Evolutionary conservation across 768 basidiomycete species (phyloP), one percentile per base, ranked within the genome.

Genomic region (Macrolepiota dolichaula): DNA sequence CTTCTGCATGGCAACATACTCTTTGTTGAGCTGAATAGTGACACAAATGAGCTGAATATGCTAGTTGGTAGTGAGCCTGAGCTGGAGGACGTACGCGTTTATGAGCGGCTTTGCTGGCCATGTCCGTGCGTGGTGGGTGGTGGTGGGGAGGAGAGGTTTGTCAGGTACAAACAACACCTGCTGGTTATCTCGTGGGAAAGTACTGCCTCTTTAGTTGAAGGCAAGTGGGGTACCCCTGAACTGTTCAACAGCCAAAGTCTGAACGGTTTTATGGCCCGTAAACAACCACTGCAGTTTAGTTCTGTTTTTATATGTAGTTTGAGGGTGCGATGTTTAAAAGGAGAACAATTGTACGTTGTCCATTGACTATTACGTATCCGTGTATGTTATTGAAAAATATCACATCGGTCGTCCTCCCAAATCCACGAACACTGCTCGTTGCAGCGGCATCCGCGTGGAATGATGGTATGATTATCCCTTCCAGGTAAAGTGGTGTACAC

Each of bases 1-100:
- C 70, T 78, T 89, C 76, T 96, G 94, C 92, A 98, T 96, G 52
- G 84, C 79, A 68, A 91, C 85, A 76, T 89, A 95, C 79, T 98
- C 96, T 76, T 96, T 94, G 37, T 81, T 78, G 63, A 93, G 84
- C 91, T 92, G 71, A 56, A 42, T 36, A 27, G 32, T 10, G 35
- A 37, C 5, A 17, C 6, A 19, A 13, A 6, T 38, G 47, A 19
- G 42, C 9, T 19, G 1, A n/a, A 22, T 27, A 15, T 7, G 64
- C 55, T 27, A 49, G 38, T 51, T 52, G 19, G 53, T 55, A 56
- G 24, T 47, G 54, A 53, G 58, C 32, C 46, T 55, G 40, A 40
- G 36, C 42, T 47, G 4, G 10, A 2, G 24, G 58, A 73, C 70
- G 58, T 72, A 93, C 91, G 70, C 92, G 88, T 79, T 91, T 94